phyloP scores from a whole-genome alignment of 176 grass and related monocot species.

The Thalia dealbata region DNA sequence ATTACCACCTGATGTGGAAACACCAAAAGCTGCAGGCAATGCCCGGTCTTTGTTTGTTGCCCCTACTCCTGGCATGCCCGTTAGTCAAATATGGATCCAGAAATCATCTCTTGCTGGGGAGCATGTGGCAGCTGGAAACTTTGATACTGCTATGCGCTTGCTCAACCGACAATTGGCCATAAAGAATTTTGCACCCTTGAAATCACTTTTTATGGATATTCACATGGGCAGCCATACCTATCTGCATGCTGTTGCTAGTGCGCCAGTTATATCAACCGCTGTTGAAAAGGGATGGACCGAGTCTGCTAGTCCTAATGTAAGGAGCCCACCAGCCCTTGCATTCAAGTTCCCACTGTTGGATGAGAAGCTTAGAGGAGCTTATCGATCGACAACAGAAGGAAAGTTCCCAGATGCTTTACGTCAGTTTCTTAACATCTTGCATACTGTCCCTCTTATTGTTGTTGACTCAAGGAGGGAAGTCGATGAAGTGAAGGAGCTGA shows the following conservation, averaged over 20 bases:
- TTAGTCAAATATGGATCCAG: slow-evolving; percentile 92
- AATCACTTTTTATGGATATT: slow-evolving; percentile 66
- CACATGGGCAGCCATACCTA: slow-evolving; percentile 72
- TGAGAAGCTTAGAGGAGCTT: slow-evolving; percentile 79
- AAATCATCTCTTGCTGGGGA: slow-evolving; percentile 96
- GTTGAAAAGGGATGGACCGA: slow-evolving; percentile 97
- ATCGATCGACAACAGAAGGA: slow-evolving; percentile 72
- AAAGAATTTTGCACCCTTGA: slow-evolving; percentile 77
- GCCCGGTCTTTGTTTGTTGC: slow-evolving; percentile 52
- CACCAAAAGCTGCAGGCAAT: slow-evolving; percentile 42
- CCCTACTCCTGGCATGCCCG: slow-evolving; percentile 82
- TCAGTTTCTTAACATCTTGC: slow-evolving; percentile 71
- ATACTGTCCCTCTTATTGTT: slow-evolving; percentile 72
- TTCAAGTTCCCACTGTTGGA: slow-evolving; percentile 88
- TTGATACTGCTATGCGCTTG: slow-evolving; percentile 82
- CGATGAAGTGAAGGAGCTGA: slow-evolving; percentile 92
- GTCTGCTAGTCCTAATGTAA: slow-evolving; percentile 82
- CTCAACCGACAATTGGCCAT: slow-evolving; percentile 85
- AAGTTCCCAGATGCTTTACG: slow-evolving; percentile 76
- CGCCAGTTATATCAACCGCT: slow-evolving; percentile 54
- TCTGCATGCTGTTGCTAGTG: slow-evolving; percentile 48
- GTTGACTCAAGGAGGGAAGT: slow-evolving; percentile 87
- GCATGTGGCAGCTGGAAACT: slow-evolving; percentile 80
- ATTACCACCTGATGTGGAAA: slow-evolving; percentile 62
- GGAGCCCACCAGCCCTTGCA: slow-evolving; percentile 67